Percentiles rank a stretch among this genome's conserved stretches.
These are phyloP conservation scores for Petunia secreta DNA, from an alignment of 257 asterid species.

Conservation along the genomic window DNA sequence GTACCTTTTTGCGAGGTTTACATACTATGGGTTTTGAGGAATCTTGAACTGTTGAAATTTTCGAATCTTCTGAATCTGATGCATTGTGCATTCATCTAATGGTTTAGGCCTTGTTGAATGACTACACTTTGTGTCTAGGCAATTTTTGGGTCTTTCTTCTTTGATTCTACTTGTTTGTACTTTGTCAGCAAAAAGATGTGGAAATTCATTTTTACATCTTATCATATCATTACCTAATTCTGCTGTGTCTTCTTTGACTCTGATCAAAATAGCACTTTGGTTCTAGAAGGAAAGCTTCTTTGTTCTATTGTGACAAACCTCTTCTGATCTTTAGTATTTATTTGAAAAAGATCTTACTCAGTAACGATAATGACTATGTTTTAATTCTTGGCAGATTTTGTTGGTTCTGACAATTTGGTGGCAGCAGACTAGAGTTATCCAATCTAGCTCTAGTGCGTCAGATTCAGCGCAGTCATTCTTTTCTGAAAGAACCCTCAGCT, in stretches of 20 bases:
- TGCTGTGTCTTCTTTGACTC: background rate
- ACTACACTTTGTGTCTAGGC: background rate
- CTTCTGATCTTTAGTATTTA: background rate
- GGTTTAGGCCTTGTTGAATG: background rate
- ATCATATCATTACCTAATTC: background rate
- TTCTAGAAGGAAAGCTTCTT: background rate
- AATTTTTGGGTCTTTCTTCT: background rate
- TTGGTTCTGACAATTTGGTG: background rate
- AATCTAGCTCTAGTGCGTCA: background rate
- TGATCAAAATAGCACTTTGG: background rate
- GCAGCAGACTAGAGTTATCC: background rate
- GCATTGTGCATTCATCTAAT: background rate
- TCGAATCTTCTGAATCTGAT: conserved; percentile 9
- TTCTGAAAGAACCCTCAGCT: conserved; percentile 1
- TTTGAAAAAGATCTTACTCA: background rate
- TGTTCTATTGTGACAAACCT: conserved; percentile 14
- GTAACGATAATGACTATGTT: background rate
- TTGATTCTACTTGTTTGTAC: background rate
- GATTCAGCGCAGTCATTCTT: background rate
- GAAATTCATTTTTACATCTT: background rate
- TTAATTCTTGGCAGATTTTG: conserved; percentile 20
- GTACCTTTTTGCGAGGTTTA: background rate
- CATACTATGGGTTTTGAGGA: background rate
- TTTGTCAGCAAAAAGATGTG: background rate
- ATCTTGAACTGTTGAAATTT: background rate